Evolutionary conservation across 2,329 filamentous ascomycete species (phyloP).

Genomic region (Fusarium sp.): DNA sequence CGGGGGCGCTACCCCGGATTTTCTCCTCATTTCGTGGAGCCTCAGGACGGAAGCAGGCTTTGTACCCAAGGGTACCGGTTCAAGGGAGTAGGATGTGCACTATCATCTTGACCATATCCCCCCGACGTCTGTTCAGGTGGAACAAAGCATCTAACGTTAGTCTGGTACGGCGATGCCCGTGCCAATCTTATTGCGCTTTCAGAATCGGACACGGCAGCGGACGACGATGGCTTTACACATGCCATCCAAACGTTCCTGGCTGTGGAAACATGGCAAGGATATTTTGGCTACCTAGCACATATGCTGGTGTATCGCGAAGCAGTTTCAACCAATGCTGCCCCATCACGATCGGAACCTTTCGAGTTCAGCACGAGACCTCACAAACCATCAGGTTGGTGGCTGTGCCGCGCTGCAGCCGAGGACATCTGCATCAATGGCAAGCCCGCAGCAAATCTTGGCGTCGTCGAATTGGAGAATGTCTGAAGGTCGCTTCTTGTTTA

Average conservation of each 20-base stretch:
- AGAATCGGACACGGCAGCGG: neutral
- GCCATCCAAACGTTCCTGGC: neutral
- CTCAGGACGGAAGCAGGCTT: conserved; percentile 2
- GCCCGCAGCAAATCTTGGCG: neutral
- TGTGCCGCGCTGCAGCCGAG: conserved; percentile 8
- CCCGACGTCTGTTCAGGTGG: neutral
- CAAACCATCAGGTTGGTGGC: neutral
- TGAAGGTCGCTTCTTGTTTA: neutral
- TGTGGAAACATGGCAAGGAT: neutral
- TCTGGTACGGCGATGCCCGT: neutral
- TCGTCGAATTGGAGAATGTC: conserved; percentile 9
- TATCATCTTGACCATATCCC: neutral
- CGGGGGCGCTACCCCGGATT: conserved; percentile 10
- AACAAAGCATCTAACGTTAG: neutral
- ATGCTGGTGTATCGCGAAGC: neutral
- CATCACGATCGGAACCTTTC: neutral
- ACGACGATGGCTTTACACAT: neutral
- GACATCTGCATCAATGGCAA: conserved; percentile 2
- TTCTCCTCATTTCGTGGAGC: conserved; percentile 13
- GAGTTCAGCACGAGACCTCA: neutral
- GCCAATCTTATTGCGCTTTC: neutral
- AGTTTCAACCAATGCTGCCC: neutral
- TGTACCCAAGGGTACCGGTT: conserved; percentile 8
- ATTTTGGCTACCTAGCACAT: neutral
- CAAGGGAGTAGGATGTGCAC: neutral